Percentiles rank a stretch among this genome's conserved stretches.
Conservation (phyloP, 345 rosid genomes). For the Raphanus sativus region DNA sequence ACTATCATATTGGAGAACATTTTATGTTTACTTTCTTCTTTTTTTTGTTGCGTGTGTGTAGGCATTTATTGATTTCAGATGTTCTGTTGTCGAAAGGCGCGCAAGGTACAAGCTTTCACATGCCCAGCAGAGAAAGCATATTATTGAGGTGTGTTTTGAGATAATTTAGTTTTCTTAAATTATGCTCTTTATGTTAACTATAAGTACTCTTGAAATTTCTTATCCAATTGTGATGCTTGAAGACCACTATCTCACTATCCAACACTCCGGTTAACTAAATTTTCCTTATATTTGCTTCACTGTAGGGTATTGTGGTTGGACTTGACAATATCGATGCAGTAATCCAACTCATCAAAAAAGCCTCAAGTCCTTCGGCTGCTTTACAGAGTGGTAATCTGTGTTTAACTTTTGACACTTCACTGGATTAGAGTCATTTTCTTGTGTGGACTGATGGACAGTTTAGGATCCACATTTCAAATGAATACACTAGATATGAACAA, state of each 20-base stretch:
- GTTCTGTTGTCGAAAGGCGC: slow-evolving; percentile 90
- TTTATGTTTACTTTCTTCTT: background rate
- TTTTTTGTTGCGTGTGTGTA: slow-evolving; percentile 29
- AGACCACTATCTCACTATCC: slow-evolving; percentile 13
- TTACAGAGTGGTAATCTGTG: slow-evolving; percentile 1
- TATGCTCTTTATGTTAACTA: background rate
- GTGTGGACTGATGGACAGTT: slow-evolving; percentile 3
- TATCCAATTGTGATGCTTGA: slow-evolving; percentile 2
- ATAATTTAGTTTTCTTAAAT: background rate
- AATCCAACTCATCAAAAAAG: slow-evolving; percentile 57
- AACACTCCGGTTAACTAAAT: background rate
- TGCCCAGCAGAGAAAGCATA: slow-evolving; percentile 78
- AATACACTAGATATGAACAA: background rate
- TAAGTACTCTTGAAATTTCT: background rate
- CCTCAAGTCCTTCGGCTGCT: slow-evolving; percentile 66
- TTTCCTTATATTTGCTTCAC: slow-evolving; percentile 18
- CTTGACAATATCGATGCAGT: slow-evolving; percentile 82
- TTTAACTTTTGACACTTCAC: background rate
- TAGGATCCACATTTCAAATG: slow-evolving; percentile 13
- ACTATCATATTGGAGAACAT: background rate
- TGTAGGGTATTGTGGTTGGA: slow-evolving; percentile 79
- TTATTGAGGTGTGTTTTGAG: slow-evolving; percentile 67
- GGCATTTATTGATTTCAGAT: slow-evolving; percentile 93
- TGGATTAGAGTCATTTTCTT: background rate
- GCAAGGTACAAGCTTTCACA: slow-evolving; percentile 80